phyloP scores from a whole-genome alignment of 164 flowering plant genomes.

The Vitis rotundifolia region DNA sequence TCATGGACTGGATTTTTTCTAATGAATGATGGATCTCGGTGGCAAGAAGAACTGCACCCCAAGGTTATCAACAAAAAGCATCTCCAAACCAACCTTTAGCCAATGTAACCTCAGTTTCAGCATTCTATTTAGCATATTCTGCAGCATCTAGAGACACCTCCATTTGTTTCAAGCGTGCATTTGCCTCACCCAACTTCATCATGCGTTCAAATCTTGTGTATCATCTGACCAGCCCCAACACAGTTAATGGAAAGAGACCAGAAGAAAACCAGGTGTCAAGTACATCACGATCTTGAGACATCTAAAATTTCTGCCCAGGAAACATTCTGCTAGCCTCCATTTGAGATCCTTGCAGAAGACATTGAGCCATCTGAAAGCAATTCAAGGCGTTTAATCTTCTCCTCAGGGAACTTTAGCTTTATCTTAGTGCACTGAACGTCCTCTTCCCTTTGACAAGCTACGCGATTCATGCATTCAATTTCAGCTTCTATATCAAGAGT shows the following conservation, averaged over 20 bases:
- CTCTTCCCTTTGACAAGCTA: conserved; percentile 63
- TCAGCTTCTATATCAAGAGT: conserved; percentile 55
- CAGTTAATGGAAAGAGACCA: conserved; percentile 72
- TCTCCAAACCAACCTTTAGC: too few relatives aligned
- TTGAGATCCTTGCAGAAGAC: conserved; percentile 49
- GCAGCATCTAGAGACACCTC: too few relatives aligned
- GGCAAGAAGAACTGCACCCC: too few relatives aligned
- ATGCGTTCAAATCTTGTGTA: conserved; percentile 16
- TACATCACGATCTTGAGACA: conserved; percentile 76
- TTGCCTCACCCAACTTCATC: too few relatives aligned
- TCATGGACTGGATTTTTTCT: too few relatives aligned
- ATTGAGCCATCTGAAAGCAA: conserved; percentile 39
- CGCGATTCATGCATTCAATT: conserved; percentile 53
- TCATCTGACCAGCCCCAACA: conserved; percentile 74
- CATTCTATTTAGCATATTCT: too few relatives aligned
- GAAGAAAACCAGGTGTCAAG: conserved; percentile 72
- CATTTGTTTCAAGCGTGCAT: too few relatives aligned
- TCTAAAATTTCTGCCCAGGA: conserved; percentile 50
- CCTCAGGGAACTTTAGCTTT: conserved; percentile 56
- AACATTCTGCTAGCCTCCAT: conserved; percentile 47
- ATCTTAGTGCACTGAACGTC: conserved; percentile 52
- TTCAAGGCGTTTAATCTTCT: conserved; percentile 59
- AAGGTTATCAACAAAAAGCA: too few relatives aligned
- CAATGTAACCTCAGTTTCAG: too few relatives aligned
- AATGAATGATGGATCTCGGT: too few relatives aligned